phyloP scores from a whole-genome alignment of 805 yeast genomes.

The Ascoidea rubescens region DNA sequence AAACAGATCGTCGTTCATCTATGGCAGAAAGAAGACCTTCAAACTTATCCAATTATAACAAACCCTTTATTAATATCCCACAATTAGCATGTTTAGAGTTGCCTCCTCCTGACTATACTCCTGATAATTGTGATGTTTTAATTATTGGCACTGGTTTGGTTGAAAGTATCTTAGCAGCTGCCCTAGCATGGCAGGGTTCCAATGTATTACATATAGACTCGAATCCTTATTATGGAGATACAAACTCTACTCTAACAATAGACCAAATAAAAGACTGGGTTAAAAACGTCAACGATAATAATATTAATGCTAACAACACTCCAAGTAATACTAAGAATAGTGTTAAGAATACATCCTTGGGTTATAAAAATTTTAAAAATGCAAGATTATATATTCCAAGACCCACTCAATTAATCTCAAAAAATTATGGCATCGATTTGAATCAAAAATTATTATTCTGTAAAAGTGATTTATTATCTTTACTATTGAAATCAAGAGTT shows the following conservation, averaged over 20 bases:
- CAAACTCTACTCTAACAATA: slow-evolving; percentile 70
- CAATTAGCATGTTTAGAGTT: slow-evolving; percentile 67
- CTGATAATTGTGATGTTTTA: slow-evolving; percentile 75
- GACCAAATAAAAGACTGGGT: slow-evolving; percentile 85
- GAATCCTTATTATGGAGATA: slow-evolving; percentile 80
- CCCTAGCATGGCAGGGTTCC: slow-evolving; percentile 98
- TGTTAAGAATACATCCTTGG: slow-evolving; percentile 5
- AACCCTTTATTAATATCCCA: slow-evolving; percentile 33
- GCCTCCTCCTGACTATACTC: slow-evolving; percentile 43
- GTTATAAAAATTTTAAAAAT: slow-evolving; percentile 35
- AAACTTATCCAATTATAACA: slow-evolving; percentile 9
- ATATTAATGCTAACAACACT: slow-evolving; percentile 17
- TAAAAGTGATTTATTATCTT: slow-evolving; percentile 68
- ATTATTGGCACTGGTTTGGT: slow-evolving; percentile 88
- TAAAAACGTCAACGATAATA: slow-evolving; percentile 40
- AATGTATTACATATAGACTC: slow-evolving; percentile 81
- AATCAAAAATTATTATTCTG: slow-evolving; percentile 84
- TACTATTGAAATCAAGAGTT: slow-evolving; percentile 74
- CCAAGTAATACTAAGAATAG: background rate
- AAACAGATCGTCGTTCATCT: background rate
- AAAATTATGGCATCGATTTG: slow-evolving; percentile 78
- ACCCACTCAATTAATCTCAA: slow-evolving; percentile 39
- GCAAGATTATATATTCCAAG: slow-evolving; percentile 75
- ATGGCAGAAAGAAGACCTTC: slow-evolving; percentile 36
- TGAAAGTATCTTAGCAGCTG: slow-evolving; percentile 83